phyloP scores from a whole-genome alignment of 164 flowering plant genomes.

The Vitis rupestris region DNA sequence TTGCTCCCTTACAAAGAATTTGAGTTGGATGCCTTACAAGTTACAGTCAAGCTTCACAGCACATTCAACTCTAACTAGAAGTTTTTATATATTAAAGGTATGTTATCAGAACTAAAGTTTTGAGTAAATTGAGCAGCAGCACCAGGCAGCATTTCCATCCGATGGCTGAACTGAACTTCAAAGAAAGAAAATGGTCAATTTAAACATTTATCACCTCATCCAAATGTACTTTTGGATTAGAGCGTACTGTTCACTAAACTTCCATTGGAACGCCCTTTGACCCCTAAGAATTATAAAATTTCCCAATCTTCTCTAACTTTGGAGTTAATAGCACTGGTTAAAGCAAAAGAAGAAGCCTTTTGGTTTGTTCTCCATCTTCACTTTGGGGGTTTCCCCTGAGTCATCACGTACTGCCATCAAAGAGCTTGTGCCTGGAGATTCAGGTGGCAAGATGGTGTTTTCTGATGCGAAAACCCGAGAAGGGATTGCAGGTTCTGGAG shows the following conservation, averaged over 20 bases:
- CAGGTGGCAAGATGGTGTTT: constrained; percentile 70
- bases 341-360: constrained; percentile 69
- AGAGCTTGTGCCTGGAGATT: constrained; percentile 88
- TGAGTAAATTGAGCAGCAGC: constrained; percentile 4
- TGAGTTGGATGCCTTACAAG: constrained; percentile 2
- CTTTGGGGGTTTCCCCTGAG: constrained; percentile 53
- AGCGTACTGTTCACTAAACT: not conserved
- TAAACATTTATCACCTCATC: constrained; percentile 6
- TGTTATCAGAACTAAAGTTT: not conserved
- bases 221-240: constrained; percentile 2
- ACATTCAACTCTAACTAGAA: not conserved
- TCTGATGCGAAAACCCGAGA: constrained; percentile 48
- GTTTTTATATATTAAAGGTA: not conserved
- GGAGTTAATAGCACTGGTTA: constrained; percentile 49
- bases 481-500: constrained; percentile 66
- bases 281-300: not conserved
- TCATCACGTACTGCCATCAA: constrained; percentile 64
- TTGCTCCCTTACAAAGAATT: not conserved
- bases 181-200: not conserved
- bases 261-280: not conserved
- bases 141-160: not conserved
- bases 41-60: constrained; percentile 5
- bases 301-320: not conserved
- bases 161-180: not conserved
- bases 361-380: constrained; percentile 37